These are phyloP conservation scores for Pseudopyrenochaeta lycopersici DNA, from an alignment of 2,329 filamentous ascomycete species.

Conservation along the genomic window DNA sequence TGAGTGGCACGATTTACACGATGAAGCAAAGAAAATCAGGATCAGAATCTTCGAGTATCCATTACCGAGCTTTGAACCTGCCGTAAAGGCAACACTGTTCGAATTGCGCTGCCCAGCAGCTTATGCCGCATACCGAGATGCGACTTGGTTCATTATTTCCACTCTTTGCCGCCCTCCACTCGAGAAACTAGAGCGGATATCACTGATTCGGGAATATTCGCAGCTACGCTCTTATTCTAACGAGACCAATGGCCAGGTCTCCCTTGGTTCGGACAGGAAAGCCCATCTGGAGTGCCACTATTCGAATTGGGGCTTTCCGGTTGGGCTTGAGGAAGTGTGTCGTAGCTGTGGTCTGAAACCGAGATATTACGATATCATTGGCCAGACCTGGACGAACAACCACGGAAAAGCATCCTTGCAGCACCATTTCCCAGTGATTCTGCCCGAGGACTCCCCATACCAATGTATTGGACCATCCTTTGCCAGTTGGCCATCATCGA, in stretches of 20 bases:
- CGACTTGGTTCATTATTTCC: slow-evolving; percentile 60
- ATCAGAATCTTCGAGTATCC: slow-evolving; percentile 62
- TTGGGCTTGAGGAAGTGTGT: slow-evolving; percentile 53
- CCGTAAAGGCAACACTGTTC: slow-evolving; percentile 60
- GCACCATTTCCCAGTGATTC: slow-evolving; percentile 54
- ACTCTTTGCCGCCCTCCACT: slow-evolving; percentile 38
- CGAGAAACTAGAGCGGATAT: slow-evolving; percentile 12
- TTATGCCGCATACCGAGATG: slow-evolving; percentile 61
- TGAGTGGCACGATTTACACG: slow-evolving; percentile 54
- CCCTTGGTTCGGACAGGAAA: slow-evolving; percentile 58
- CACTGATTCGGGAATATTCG: slow-evolving; percentile 43
- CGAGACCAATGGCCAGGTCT: slow-evolving; percentile 28
- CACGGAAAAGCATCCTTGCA: slow-evolving; percentile 51
- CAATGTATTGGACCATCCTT: slow-evolving; percentile 5
- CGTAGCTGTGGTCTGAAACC: slow-evolving; percentile 58
- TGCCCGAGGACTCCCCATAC: slow-evolving; percentile 52
- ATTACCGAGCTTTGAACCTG: slow-evolving; percentile 51
- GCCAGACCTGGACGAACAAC: slow-evolving; percentile 51
- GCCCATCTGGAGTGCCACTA: slow-evolving; percentile 62
- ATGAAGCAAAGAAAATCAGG: slow-evolving; percentile 48
- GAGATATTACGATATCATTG: slow-evolving; percentile 57
- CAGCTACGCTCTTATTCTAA: slow-evolving; percentile 38
- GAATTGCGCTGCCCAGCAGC: slow-evolving; percentile 59
- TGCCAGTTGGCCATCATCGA: slow-evolving; percentile 59
- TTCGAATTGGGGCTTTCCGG: slow-evolving; percentile 51